Evolutionary conservation across 2,329 filamentous ascomycete genomes (phyloP), one percentile per base, ranked within the genome.

Genomic region (Nemania diffusa): DNA sequence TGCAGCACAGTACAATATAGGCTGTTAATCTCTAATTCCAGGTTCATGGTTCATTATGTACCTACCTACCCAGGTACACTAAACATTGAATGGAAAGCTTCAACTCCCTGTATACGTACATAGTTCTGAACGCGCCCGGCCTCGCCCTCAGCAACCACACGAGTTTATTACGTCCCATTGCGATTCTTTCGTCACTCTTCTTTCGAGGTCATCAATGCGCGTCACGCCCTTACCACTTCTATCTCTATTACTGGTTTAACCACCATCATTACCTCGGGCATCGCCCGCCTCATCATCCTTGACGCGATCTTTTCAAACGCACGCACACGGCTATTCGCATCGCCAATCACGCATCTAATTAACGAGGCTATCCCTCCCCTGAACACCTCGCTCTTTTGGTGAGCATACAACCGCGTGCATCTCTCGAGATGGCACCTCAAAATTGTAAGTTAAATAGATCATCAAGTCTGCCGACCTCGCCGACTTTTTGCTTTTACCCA

Each of bases 371-470:
- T 56, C 37, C 7, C 22, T 57, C 42, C 6, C n/a, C 24, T 20
- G 11, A 27, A 40, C 29, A 34, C 11, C 2, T n/a, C 24, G 17
- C 52, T 68, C 67, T 40, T 57, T 55, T 57, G 22, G 32, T 15
- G 63, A 67, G 50, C 46, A 44, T 32, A 42, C 46, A 29, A 29
- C 9, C 40, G 37, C 56, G 37, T 46, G 24, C 37, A 55, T 29
- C 40, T 67, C 27, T 57, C 59, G 61, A 66, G 22, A 77, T 77
- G 75, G 75, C 75, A 44, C 75, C 75, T 24, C 74, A 76, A 57
- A 74, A 70, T 64, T 62, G 75, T 76, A 72, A 72, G 74, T 74
- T 34, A 51, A 51, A 26, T 42, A 42, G n/a, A n/a, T n/a, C 50
- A 51, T 48, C n/a, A 46, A 44, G 24, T 48, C 17, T 65, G 37